A percentile compares a stretch with the other conserved stretches of the same genome.
These are phyloP conservation scores for Ophiostoma sp. DNA, from an alignment of 2,329 filamentous ascomycete genomes.

Conservation along the genomic window DNA sequence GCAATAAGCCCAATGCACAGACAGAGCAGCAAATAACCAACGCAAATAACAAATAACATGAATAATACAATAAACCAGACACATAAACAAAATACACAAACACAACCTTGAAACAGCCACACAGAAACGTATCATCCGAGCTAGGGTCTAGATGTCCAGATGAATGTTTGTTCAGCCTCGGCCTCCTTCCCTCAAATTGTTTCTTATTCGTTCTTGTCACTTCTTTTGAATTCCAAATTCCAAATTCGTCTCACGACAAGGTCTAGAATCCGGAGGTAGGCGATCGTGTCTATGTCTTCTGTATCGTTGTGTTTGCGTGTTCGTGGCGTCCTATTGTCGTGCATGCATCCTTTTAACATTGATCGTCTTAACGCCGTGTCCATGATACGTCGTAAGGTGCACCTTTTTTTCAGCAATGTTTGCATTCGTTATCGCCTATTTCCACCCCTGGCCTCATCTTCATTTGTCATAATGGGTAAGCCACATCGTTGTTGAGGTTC, in stretches of 20 bases:
- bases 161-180: neutral
- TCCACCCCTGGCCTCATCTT: neutral
- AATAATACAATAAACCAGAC: neutral
- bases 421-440: neutral
- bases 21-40: neutral
- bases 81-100: neutral
- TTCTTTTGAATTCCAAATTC: neutral
- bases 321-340: neutral
- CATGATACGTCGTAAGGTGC: neutral
- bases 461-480: neutral
- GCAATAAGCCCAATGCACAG: neutral
- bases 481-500: neutral
- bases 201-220: neutral
- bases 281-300: neutral
- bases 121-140: neutral
- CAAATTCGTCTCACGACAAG: neutral
- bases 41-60: neutral
- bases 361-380: neutral
- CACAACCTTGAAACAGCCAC: slow-evolving; percentile 4
- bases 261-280: neutral
- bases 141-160: neutral
- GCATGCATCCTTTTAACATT: neutral
- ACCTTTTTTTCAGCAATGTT: neutral
- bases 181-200: neutral
- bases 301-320: neutral